Percentiles rank a stretch among this genome's conserved stretches.
Evolutionary conservation across 345 rosid species (phyloP).

Genomic region (Citrus trifoliata): DNA sequence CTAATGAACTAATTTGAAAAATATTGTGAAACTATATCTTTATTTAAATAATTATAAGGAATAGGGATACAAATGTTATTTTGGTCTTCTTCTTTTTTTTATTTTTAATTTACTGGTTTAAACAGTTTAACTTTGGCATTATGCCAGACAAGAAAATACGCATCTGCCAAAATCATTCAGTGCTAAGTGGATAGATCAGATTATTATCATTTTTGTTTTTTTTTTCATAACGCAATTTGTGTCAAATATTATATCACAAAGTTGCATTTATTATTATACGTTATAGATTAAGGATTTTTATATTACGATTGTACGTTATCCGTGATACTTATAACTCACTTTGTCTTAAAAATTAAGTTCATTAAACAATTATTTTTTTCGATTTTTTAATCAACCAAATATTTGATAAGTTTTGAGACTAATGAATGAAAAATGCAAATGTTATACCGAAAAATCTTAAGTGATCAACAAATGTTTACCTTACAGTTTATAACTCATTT

Average conservation of each 20-base stretch:
- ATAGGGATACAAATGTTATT: not conserved
- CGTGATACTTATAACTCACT: too few relatives aligned
- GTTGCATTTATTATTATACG: not conserved
- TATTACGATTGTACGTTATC: not conserved
- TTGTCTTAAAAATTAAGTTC: too few relatives aligned
- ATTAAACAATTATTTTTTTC: too few relatives aligned
- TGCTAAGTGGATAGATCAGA: conserved; percentile 12
- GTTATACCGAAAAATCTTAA: too few relatives aligned
- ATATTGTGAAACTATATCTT: not conserved
- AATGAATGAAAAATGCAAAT: not conserved
- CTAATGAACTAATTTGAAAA: not conserved
- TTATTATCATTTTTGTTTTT: not conserved
- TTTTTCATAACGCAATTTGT: not conserved
- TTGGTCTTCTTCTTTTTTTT: accelerated
- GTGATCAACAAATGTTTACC: not conserved
- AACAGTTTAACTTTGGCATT: conserved; percentile 39
- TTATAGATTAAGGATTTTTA: not conserved
- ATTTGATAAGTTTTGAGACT: not conserved
- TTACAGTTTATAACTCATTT: too few relatives aligned
- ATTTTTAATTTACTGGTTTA: conserved; percentile 11
- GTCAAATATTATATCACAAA: not conserved
- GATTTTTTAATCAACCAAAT: not conserved
- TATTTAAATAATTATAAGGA: too few relatives aligned
- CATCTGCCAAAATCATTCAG: conserved; percentile 7
- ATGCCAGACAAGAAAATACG: conserved; percentile 33